These are phyloP conservation scores for Polytrichum formosum DNA, from an alignment of 225 moss, liverwort and hornwort species.

Conservation along the genomic window DNA sequence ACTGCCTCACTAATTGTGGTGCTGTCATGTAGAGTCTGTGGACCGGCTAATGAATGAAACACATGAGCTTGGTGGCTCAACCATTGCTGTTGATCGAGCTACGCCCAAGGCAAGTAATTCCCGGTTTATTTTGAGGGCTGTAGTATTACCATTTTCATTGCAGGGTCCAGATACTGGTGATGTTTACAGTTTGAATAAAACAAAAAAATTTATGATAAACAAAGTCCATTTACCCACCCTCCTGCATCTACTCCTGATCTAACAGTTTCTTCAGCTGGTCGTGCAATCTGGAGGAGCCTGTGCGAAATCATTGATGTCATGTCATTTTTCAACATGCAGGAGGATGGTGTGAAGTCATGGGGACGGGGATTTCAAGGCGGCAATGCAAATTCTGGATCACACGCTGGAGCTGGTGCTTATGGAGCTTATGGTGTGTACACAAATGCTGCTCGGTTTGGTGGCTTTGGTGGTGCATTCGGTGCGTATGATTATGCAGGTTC, in stretches of 20 bases:
- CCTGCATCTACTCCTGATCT: too few relatives aligned
- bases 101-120: slow-evolving; percentile 68
- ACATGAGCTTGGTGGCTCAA: slow-evolving; percentile 95
- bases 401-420: slow-evolving; percentile 63
- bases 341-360: slow-evolving; percentile 90
- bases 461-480: slow-evolving; percentile 86
- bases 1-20: not conserved
- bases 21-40: slow-evolving; percentile 63
- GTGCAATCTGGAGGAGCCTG: too few relatives aligned
- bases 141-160: too few relatives aligned
- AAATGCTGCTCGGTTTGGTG: slow-evolving; percentile 84
- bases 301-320: too few relatives aligned
- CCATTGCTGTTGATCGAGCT: slow-evolving; percentile 93
- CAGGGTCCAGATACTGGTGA: not conserved
- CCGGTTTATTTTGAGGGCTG: too few relatives aligned
- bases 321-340: slow-evolving; percentile 24
- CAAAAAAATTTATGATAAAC: too few relatives aligned
- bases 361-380: slow-evolving; percentile 75
- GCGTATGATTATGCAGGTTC: slow-evolving; percentile 86
- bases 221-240: too few relatives aligned
- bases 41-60: slow-evolving; percentile 94
- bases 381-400: slow-evolving; percentile 47
- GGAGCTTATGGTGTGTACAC: slow-evolving; percentile 96
- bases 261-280: too few relatives aligned
- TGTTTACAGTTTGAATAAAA: not conserved